A percentile compares a stretch with the other conserved stretches of the same genome.
Conservation (phyloP, 23 red algal genomes). For the Agarophyton chilense region DNA sequence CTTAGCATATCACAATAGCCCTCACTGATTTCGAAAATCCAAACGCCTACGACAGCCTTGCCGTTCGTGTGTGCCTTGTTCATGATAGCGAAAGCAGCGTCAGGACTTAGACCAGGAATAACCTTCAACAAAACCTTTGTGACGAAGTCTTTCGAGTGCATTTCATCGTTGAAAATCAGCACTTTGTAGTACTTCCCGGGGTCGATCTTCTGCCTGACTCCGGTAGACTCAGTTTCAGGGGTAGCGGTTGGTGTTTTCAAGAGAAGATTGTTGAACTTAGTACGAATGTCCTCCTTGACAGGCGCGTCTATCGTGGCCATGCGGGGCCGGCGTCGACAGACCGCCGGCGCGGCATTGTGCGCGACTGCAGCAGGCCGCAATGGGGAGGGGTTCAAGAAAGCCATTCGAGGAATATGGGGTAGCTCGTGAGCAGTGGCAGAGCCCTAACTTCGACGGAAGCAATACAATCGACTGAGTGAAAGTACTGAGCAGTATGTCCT, state of each 20-base stretch:
- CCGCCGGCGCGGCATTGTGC: background rate
- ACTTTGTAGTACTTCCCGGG: conserved; percentile 82
- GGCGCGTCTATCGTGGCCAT: conserved; percentile 62
- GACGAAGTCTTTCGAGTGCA: conserved; percentile 75
- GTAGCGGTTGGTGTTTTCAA: conserved; percentile 28
- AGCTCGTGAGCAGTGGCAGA: no score
- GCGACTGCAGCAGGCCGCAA: background rate
- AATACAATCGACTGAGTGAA: no score
- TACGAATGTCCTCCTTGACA: conserved; percentile 52
- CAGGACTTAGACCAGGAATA: conserved; percentile 71
- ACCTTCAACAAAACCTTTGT: conserved; percentile 72
- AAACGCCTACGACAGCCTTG: conserved; percentile 84
- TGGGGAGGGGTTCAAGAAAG: conserved; percentile 12
- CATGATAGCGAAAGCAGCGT: conserved; percentile 76
- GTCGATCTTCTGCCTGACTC: conserved; percentile 74
- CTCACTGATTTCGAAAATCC: conserved; percentile 91
- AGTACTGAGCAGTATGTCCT: no score
- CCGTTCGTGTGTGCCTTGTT: conserved; percentile 84
- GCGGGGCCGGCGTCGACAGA: conserved; percentile 46
- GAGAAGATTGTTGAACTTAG: conserved; percentile 55
- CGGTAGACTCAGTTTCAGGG: conserved; percentile 13
- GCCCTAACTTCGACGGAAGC: no score
- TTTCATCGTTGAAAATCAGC: conserved; percentile 85
- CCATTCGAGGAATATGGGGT: no score
- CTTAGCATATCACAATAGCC: conserved; percentile 83